phyloP scores from a whole-genome alignment of 345 rosid genomes.

The Passiflora organensis region DNA sequence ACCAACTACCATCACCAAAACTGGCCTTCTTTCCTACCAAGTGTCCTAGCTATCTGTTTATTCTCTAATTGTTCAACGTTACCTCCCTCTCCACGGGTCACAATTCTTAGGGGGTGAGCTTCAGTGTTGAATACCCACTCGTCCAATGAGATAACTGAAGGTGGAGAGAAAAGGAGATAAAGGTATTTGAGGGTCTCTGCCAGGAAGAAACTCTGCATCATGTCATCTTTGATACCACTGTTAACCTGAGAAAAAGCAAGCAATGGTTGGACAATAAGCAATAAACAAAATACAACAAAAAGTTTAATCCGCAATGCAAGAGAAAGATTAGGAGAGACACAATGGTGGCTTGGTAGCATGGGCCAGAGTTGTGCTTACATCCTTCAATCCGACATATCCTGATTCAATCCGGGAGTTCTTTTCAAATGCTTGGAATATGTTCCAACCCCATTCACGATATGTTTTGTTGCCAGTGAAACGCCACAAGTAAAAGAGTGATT shows the following conservation, averaged over 20 bases:
- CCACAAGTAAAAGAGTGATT: constrained; percentile 92
- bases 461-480: constrained; percentile 92
- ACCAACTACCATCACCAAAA: constrained; percentile 7
- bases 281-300: not conserved
- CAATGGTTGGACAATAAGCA: not conserved
- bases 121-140: constrained; percentile 99
- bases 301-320: not conserved
- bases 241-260: constrained; percentile 48
- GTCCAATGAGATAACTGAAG: constrained; percentile 74
- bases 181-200: constrained; percentile 93
- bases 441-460: constrained; percentile 99
- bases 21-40: constrained; percentile 17
- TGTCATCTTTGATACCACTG: constrained; percentile 76
- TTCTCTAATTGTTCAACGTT: not conserved
- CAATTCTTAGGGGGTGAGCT: constrained; percentile 84
- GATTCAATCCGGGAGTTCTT: constrained; percentile 76
- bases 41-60: constrained; percentile 2
- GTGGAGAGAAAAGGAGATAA: constrained; percentile 83
- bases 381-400: constrained; percentile 94
- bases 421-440: constrained; percentile 92
- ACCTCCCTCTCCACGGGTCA: constrained; percentile 11
- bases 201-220: constrained; percentile 97
- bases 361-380: constrained; percentile 47
- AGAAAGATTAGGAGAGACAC: not conserved
- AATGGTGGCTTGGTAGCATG: not conserved